Percentiles rank a stretch among this genome's conserved stretches.
Conservation (phyloP, 352 stramenopile genomes). For the Globisporangium okanoganense region DNA sequence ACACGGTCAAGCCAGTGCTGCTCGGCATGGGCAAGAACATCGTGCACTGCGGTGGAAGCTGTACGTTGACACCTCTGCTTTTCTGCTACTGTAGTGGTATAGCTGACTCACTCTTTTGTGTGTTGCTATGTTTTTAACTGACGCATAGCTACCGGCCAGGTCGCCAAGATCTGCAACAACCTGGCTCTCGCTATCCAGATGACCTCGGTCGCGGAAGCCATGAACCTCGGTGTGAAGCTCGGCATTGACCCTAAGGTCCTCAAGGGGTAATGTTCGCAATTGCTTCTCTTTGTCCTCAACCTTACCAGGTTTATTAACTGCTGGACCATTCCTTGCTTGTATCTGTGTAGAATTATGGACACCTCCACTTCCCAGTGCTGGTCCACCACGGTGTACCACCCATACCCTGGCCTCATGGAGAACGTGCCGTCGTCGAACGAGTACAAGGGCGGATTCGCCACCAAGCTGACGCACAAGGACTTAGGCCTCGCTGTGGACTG, state of each 20-base stretch:
- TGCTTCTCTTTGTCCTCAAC: background rate
- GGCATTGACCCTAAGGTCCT: constrained; percentile 94
- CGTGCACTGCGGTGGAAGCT: constrained; percentile 90
- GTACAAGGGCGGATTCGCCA: constrained; percentile 90
- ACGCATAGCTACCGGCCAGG: constrained; percentile 58
- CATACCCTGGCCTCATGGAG: constrained; percentile 91
- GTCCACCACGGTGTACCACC: constrained; percentile 95
- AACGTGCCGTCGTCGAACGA: constrained; percentile 84
- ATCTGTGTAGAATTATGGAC: constrained; percentile 90
- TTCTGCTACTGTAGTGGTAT: constrained; percentile 3
- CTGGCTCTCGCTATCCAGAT: constrained; percentile 96
- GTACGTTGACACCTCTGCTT: constrained; percentile 42
- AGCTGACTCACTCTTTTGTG: background rate
- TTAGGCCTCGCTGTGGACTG: constrained; percentile 92
- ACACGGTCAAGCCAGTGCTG: constrained; percentile 79
- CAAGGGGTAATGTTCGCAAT: constrained; percentile 38
- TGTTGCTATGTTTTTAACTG: no score
- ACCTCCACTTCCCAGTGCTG: constrained; percentile 96
- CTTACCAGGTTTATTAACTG: background rate
- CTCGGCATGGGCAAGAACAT: constrained; percentile 93
- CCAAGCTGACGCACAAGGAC: constrained; percentile 96
- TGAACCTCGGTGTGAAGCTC: constrained; percentile 94
- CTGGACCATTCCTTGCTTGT: background rate
- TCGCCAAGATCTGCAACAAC: constrained; percentile 98
- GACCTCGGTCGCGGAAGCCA: constrained; percentile 93